Evolutionary conservation across 2,329 filamentous ascomycete genomes (phyloP), one percentile per base, ranked within the genome.

Genomic region (Lasiodiplodia hormozganensis): DNA sequence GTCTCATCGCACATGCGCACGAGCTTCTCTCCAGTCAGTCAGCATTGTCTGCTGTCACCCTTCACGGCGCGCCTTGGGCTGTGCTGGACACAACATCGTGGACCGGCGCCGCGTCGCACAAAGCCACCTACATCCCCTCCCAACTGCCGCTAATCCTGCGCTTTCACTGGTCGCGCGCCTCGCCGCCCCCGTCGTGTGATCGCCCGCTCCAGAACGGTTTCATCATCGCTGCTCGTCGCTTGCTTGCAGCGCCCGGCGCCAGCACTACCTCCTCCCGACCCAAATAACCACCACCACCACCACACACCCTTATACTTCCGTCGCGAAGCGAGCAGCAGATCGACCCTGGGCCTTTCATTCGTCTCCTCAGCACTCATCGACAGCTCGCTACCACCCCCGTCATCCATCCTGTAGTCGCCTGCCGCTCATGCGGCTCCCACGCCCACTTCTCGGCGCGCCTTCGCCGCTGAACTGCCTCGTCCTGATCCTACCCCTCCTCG

Each of bases 401-500:
- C 54, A 28, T 40, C 49, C 31, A n/a, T 34, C 52, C 38, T 25
- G 21, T 23, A 62, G 18, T 57, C 51, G 31, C 34, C 21, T 54
- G 65, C 66, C 57, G 66, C 57, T n/a, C 56, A 68, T 68, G 66
- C 66, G 66, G 66, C 66, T 68, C 66, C 54, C 54, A 58, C 65
- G 65, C 54, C 53, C 43, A 25, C 49, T 60, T 23, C 53, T 49
- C 23, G 47, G 47, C 34, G 66, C 66, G 66, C 57, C 28, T 23
- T 51, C 66, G 56, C 60, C 66, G 56, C 71, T 84, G 74, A 71
- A 76, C 36, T 70, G 77, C 56, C 68, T 82, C 73, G 71, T 82
- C 68, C 75, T 83, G 68, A 72, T 82, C 71, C 74, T 87, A 70
- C 76, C 83, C 72, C 77, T 84, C 68, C 74, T 86, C 70, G 82